Percentiles rank a stretch among this genome's conserved stretches.
phyloP scores from a whole-genome alignment of 768 basidiomycete genomes.

The Lentinula detonsa region DNA sequence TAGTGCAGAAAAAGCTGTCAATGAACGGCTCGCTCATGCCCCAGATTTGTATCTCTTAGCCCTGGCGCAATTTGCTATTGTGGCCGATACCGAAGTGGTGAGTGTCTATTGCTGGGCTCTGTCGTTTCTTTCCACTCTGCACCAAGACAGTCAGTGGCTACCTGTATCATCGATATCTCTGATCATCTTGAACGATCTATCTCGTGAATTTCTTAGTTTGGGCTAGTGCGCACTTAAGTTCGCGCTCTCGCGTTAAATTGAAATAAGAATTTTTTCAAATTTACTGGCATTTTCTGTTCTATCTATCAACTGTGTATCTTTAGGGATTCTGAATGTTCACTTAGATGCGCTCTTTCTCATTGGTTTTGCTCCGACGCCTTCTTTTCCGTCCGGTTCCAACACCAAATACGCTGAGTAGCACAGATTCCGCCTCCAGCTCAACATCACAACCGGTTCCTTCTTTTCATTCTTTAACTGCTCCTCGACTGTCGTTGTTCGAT shows the following conservation, averaged over 20 bases:
- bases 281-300: neutral
- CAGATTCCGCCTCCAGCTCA: neutral
- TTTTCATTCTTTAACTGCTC: conserved; percentile 10
- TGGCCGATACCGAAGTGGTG: conserved; percentile 76
- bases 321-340: neutral
- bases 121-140: neutral
- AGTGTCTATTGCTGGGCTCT: conserved; percentile 20
- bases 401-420: neutral
- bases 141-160: neutral
- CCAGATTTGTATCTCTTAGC: conserved; percentile 79
- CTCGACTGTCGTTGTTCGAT: conserved; percentile 67
- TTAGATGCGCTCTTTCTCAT: conserved; percentile 82
- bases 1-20: conserved; percentile 77
- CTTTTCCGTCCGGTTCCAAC: conserved; percentile 57
- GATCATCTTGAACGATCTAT: neutral
- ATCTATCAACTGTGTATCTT: conserved; percentile 5
- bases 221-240: neutral
- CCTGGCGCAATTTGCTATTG: conserved; percentile 71
- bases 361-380: conserved; percentile 73
- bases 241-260: neutral
- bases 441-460: neutral
- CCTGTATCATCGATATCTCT: neutral
- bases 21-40: conserved; percentile 70
- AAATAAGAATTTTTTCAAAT: no score
- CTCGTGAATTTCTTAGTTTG: neutral